Conservation (phyloP, 371 early-diverging fungal species). For the Mucor racemosus region DNA sequence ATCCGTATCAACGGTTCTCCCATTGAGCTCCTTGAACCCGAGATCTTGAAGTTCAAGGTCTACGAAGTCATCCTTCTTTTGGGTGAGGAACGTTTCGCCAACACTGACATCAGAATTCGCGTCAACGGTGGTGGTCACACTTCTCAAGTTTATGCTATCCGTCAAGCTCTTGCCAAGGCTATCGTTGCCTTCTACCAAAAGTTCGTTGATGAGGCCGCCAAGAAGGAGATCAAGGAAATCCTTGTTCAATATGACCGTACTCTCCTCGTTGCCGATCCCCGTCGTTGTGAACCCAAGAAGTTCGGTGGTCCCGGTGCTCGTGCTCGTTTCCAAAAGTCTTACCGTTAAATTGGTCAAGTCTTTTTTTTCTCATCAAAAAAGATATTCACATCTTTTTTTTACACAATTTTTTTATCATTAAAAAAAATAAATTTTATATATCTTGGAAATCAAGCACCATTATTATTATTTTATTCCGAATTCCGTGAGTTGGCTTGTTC, state of each 20-base stretch:
- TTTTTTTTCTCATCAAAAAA: background rate
- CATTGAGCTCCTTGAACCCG: constrained; percentile 95
- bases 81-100: constrained; percentile 95
- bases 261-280: constrained; percentile 99
- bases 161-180: constrained; percentile 99
- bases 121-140: constrained; percentile 99
- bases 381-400: background rate
- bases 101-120: constrained; percentile 97
- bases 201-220: constrained; percentile 98
- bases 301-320: constrained; percentile 99
- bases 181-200: constrained; percentile 99
- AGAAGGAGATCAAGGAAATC: constrained; percentile 98
- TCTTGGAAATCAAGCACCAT: background rate
- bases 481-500: constrained; percentile 4
- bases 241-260: constrained; percentile 98
- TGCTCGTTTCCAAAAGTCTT: constrained; percentile 98
- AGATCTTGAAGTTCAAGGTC: constrained; percentile 97
- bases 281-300: constrained; percentile 99
- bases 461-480: background rate
- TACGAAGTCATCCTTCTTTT: constrained; percentile 98
- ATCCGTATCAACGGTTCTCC: constrained; percentile 96
- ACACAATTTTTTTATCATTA: background rate
- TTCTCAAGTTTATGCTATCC: constrained; percentile 98
- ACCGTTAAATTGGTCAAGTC: constrained; percentile 73
- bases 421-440: constrained; percentile 4